phyloP scores from a whole-genome alignment of 192 early-diverging fungal genomes.

The Coemansia sp. region DNA sequence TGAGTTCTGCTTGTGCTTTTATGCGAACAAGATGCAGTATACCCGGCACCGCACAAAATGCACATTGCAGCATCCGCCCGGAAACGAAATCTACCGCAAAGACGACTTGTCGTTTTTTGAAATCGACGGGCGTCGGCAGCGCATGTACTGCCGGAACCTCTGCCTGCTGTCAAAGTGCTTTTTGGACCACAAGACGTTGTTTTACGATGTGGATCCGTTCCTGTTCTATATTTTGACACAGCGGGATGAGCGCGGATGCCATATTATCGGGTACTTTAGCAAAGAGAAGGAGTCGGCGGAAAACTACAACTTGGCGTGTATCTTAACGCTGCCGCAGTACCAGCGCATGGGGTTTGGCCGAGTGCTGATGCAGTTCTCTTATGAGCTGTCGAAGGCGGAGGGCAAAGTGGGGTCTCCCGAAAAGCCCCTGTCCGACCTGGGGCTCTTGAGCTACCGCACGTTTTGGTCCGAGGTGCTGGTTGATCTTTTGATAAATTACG shows the following conservation, averaged over 20 bases:
- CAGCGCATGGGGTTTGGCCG: slow-evolving; percentile 96
- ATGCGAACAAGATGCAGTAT: slow-evolving; percentile 69
- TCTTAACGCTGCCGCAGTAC: slow-evolving; percentile 94
- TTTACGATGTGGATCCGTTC: slow-evolving; percentile 98
- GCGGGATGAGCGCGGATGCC: slow-evolving; percentile 80
- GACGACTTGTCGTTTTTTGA: slow-evolving; percentile 95
- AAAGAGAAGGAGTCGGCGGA: slow-evolving; percentile 98
- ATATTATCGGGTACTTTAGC: slow-evolving; percentile 97
- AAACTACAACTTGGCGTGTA: slow-evolving; percentile 98
- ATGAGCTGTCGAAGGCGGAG: slow-evolving; percentile 93
- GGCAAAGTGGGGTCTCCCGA: slow-evolving; percentile 93
- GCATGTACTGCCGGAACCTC: slow-evolving; percentile 91
- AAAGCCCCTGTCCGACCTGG: slow-evolving; percentile 97
- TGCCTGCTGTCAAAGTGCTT: slow-evolving; percentile 96
- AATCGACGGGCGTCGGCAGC: slow-evolving; percentile 94
- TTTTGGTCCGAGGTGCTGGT: slow-evolving; percentile 94
- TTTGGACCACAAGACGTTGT: slow-evolving; percentile 98
- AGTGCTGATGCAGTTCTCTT: slow-evolving; percentile 93
- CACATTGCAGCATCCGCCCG: slow-evolving; percentile 90
- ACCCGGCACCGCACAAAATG: slow-evolving; percentile 85
- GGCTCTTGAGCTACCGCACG: slow-evolving; percentile 88
- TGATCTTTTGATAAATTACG: slow-evolving; percentile 65
- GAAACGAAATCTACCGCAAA: slow-evolving; percentile 97
- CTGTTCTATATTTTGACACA: slow-evolving; percentile 94
- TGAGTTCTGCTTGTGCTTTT: slow-evolving; percentile 91